phyloP scores from a whole-genome alignment of 805 yeast genomes.

The Wickerhamomyces strasburgensis region DNA sequence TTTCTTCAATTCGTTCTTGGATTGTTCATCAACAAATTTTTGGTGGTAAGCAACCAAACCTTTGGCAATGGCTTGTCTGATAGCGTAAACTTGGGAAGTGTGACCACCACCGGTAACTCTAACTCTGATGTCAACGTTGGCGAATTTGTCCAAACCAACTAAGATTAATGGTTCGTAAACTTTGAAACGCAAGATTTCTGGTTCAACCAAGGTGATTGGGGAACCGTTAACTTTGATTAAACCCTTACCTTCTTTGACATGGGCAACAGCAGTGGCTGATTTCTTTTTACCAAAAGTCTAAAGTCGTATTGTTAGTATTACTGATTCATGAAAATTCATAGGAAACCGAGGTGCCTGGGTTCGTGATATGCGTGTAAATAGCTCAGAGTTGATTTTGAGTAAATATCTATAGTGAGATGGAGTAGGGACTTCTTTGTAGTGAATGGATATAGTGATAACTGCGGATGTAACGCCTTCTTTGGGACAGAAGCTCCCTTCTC shows the following conservation, averaged over 20 bases:
- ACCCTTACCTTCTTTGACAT: slow-evolving; percentile 99
- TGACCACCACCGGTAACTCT: slow-evolving; percentile 99
- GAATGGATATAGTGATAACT: too few relatives aligned
- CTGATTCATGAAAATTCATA: slow-evolving; percentile 7
- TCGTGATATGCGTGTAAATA: background rate
- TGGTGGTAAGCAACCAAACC: slow-evolving; percentile 99
- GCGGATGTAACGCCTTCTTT: too few relatives aligned
- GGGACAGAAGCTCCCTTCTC: too few relatives aligned
- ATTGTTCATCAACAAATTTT: slow-evolving; percentile 98
- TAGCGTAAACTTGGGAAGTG: slow-evolving; percentile 99
- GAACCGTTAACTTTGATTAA: slow-evolving; percentile 98
- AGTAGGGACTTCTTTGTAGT: too few relatives aligned
- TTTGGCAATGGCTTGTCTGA: slow-evolving; percentile 99
- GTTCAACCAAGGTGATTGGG: slow-evolving; percentile 98
- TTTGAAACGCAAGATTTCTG: slow-evolving; percentile 98
- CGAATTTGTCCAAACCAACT: slow-evolving; percentile 98
- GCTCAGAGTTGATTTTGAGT: background rate
- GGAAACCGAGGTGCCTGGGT: background rate
- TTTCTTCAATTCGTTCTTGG: slow-evolving; percentile 99
- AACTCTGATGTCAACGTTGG: slow-evolving; percentile 97
- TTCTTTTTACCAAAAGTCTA: slow-evolving; percentile 99
- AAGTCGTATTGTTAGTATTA: slow-evolving; percentile 23
- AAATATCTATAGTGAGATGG: too few relatives aligned
- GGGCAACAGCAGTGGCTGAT: slow-evolving; percentile 99
- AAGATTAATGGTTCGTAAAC: slow-evolving; percentile 98